phyloP scores from a whole-genome alignment of 768 basidiomycete genomes.

The Calocera viscosa region DNA sequence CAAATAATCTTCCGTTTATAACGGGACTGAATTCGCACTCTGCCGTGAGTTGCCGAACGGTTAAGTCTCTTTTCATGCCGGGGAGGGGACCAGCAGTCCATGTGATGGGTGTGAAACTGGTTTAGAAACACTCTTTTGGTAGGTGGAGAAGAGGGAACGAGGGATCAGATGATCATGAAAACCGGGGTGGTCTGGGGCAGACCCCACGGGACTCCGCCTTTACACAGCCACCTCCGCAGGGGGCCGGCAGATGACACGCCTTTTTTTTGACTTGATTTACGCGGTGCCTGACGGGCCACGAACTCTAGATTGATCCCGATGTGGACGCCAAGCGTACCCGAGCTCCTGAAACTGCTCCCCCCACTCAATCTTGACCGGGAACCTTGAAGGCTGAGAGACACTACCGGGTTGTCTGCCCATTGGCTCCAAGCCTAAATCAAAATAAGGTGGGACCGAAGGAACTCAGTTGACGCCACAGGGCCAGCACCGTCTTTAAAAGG shows the following conservation, averaged over 20 bases:
- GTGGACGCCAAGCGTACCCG: not conserved
- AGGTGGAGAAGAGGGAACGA: not conserved
- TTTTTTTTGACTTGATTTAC: not conserved
- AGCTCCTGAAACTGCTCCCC: not conserved
- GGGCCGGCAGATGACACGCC: not conserved
- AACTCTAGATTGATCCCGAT: slow-evolving; percentile 5
- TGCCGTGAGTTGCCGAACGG: not conserved
- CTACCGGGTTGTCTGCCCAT: not conserved
- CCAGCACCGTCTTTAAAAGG: not conserved
- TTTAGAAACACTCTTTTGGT: not conserved
- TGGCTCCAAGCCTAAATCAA: slow-evolving; percentile 8
- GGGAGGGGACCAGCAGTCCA: not conserved
- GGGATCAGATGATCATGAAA: not conserved
- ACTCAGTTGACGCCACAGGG: not conserved
- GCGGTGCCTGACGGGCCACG: not conserved
- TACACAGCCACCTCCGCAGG: slow-evolving; percentile 1
- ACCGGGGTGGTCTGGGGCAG: slow-evolving; percentile 1
- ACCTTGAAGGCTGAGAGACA: not conserved
- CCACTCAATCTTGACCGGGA: not conserved
- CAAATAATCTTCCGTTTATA: not conserved
- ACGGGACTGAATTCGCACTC: not conserved
- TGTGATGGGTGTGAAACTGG: not conserved
- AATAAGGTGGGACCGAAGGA: slow-evolving; percentile 6
- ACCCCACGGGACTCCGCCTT: slow-evolving; percentile 7
- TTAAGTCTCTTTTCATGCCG: not conserved